phyloP scores from a whole-genome alignment of 805 yeast genomes.

The Sugiyamaella lignohabitans region DNA sequence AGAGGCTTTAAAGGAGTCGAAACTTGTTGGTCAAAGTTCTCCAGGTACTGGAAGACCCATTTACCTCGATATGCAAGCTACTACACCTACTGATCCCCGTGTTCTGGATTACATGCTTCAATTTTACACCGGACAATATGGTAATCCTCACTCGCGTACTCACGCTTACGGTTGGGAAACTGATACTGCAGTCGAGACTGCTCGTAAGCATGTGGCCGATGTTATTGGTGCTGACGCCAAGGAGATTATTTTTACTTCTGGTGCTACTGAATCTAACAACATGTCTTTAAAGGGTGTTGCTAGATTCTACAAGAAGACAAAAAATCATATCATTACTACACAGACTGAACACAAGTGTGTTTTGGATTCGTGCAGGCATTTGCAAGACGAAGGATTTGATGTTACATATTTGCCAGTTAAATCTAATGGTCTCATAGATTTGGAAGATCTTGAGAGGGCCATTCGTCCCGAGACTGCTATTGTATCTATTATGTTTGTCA shows the following conservation, averaged over 20 bases:
- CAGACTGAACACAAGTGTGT: constrained; percentile 99
- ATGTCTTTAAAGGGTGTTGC: constrained; percentile 95
- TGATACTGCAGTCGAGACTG: constrained; percentile 80
- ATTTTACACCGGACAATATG: constrained; percentile 74
- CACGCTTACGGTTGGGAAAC: constrained; percentile 99
- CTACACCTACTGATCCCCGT: constrained; percentile 96
- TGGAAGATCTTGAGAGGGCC: constrained; percentile 71
- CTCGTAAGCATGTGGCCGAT: constrained; percentile 74
- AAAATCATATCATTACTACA: constrained; percentile 89
- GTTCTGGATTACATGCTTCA: constrained; percentile 49
- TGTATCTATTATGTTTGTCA: constrained; percentile 94
- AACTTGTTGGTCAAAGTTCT: constrained; percentile 10
- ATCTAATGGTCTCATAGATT: constrained; percentile 68
- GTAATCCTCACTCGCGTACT: constrained; percentile 96
- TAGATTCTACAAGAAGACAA: constrained; percentile 80
- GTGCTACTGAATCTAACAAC: constrained; percentile 97
- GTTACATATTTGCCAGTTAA: constrained; percentile 87
- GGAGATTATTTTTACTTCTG: constrained; percentile 93
- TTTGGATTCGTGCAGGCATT: constrained; percentile 88
- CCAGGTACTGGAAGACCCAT: constrained; percentile 57
- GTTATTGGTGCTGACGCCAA: constrained; percentile 91
- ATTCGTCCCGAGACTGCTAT: constrained; percentile 87
- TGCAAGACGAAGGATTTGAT: constrained; percentile 96
- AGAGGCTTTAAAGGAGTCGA: constrained; percentile 19
- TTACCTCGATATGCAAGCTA: constrained; percentile 95